Conservation (phyloP, 441 rosid species). For the Bocquillonia castaneifolia region DNA sequence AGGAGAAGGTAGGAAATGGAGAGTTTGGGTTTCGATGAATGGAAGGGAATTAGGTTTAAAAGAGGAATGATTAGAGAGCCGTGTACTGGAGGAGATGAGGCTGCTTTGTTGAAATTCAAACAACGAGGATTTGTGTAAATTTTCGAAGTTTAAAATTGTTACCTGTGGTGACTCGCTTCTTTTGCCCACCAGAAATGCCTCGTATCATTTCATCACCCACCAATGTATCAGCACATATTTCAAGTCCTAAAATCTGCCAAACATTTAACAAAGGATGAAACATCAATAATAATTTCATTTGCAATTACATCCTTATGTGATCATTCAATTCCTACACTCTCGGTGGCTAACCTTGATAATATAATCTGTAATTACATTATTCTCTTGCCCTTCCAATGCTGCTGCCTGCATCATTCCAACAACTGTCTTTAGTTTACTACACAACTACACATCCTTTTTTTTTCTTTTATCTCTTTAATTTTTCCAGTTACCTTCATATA, state of each 20-base stretch:
- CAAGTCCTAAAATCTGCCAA: conserved; percentile 59
- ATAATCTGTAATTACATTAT: conserved; percentile 46
- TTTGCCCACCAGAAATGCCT: conserved; percentile 67
- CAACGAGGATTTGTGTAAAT: neutral
- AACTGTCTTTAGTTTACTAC: neutral
- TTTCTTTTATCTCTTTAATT: neutral
- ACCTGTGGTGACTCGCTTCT: conserved; percentile 63
- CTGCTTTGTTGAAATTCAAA: no score
- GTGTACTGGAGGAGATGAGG: no score
- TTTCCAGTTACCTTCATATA: conserved; percentile 55
- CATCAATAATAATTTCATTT: neutral
- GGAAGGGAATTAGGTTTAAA: no score
- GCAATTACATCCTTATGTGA: neutral
- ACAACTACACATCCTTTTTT: no score
- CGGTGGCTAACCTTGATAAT: conserved; percentile 46
- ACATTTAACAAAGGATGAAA: neutral
- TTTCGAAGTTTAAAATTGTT: neutral
- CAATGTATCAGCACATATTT: conserved; percentile 52
- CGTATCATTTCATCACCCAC: conserved; percentile 61
- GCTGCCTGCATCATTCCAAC: conserved; percentile 39
- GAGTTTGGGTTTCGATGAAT: no score
- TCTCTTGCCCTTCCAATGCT: conserved; percentile 48
- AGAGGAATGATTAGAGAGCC: no score
- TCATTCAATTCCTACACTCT: neutral
- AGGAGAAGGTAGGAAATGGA: no score